Percentiles rank a stretch among this genome's conserved stretches.
These are phyloP conservation scores for Camptophora hylomeconis DNA, from an alignment of 2,329 filamentous ascomycete genomes.

Conservation along the genomic window DNA sequence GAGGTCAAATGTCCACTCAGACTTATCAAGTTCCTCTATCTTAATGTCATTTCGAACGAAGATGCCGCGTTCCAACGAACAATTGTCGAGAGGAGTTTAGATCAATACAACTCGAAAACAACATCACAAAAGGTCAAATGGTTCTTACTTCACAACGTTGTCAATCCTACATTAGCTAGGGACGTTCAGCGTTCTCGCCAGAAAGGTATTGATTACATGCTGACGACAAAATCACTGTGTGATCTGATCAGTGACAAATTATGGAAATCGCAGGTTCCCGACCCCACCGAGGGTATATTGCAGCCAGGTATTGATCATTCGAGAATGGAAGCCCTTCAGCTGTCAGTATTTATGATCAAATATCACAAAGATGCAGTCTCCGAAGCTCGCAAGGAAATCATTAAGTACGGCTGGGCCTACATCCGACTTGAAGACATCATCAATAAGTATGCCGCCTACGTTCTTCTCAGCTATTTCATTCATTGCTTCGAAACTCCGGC, in stretches of 20 bases:
- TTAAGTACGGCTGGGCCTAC: constrained; percentile 98
- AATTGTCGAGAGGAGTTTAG: constrained; percentile 72
- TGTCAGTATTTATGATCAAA: constrained; percentile 90
- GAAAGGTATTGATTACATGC: too few relatives aligned
- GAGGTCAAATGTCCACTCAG: constrained; percentile 66
- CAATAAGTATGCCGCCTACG: constrained; percentile 97
- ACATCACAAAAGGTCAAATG: constrained; percentile 83
- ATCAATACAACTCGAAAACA: constrained; percentile 66
- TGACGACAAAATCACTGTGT: constrained; percentile 64
- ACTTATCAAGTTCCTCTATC: constrained; percentile 73
- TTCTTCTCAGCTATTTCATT: constrained; percentile 95
- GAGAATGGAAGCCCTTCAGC: constrained; percentile 85
- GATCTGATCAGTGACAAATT: constrained; percentile 85
- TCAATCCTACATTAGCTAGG: constrained; percentile 94
- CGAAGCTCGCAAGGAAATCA: constrained; percentile 91
- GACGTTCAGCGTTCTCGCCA: constrained; percentile 81
- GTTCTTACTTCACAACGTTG: constrained; percentile 79
- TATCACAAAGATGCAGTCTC: constrained; percentile 81
- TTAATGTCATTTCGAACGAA: constrained; percentile 67
- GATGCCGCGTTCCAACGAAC: constrained; percentile 77
- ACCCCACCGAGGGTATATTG: constrained; percentile 69
- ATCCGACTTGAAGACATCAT: constrained; percentile 97
- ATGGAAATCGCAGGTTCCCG: constrained; percentile 76
- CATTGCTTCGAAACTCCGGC: constrained; percentile 89
- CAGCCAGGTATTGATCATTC: constrained; percentile 89